These are phyloP conservation scores for Singerocomus inundabilis DNA, from an alignment of 1,284 basidiomycete genomes.

Conservation along the genomic window DNA sequence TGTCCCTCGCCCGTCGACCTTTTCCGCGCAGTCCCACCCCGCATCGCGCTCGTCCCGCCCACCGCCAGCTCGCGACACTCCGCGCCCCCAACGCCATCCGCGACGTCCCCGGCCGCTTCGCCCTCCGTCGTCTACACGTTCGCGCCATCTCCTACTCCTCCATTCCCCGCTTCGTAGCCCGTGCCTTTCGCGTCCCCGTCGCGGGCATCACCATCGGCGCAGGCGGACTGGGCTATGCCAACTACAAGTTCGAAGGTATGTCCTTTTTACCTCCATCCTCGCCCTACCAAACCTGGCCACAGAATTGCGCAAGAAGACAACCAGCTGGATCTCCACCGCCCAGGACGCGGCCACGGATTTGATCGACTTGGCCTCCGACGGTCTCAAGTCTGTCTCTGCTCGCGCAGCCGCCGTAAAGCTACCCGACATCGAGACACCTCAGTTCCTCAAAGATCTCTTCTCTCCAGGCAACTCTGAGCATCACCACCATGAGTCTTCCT, in stretches of 20 bases:
- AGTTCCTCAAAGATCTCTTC: slow-evolving; percentile 72
- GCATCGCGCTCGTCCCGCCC: background rate
- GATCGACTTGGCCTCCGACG: slow-evolving; percentile 64
- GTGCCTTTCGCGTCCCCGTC: slow-evolving; percentile 83
- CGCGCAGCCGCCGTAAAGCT: slow-evolving; percentile 61
- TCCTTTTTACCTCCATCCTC: background rate
- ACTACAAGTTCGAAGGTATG: slow-evolving; percentile 91
- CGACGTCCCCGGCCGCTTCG: slow-evolving; percentile 41
- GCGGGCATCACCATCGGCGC: slow-evolving; percentile 85
- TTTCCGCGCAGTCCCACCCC: slow-evolving; percentile 5
- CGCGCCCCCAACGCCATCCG: slow-evolving; percentile 12
- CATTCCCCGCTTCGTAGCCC: slow-evolving; percentile 77
- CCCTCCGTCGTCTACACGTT: slow-evolving; percentile 63
- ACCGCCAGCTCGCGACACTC: slow-evolving; percentile 23
- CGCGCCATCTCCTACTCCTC: slow-evolving; percentile 81
- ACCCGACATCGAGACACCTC: slow-evolving; percentile 66
- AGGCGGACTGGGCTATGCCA: slow-evolving; percentile 88
- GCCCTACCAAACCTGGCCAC: background rate
- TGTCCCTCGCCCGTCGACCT: slow-evolving; percentile 8
- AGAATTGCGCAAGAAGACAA: slow-evolving; percentile 72
- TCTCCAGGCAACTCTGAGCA: slow-evolving; percentile 38
- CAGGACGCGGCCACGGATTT: slow-evolving; percentile 69
- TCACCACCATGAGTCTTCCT: slow-evolving; percentile 30
- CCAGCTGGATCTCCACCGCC: slow-evolving; percentile 61
- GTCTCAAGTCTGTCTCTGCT: slow-evolving; percentile 56